Percentiles rank a stretch among this genome's conserved stretches.
Conservation (phyloP, 371 early-diverging fungal species). For the Sporodiniella umbellata region DNA sequence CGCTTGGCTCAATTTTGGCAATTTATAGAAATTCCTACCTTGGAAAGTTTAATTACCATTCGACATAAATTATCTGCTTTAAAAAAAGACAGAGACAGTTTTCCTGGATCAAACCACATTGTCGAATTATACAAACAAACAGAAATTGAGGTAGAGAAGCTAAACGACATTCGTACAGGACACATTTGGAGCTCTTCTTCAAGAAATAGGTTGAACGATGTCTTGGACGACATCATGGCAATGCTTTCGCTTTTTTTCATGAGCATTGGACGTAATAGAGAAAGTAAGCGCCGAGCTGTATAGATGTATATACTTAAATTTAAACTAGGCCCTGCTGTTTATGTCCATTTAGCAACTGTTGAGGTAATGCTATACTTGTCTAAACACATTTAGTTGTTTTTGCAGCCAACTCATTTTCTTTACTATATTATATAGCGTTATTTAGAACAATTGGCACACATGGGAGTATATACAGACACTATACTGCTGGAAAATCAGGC, state of each 20-base stretch:
- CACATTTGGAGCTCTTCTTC: conserved; percentile 32
- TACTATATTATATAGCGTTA: conserved; percentile 74
- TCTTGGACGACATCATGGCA: conserved; percentile 79
- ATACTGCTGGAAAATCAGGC: conserved; percentile 61
- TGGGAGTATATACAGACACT: conserved; percentile 65
- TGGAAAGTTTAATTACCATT: conserved; percentile 64
- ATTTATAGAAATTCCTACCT: conserved; percentile 63
- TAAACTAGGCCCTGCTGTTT: conserved; percentile 72
- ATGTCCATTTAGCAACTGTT: conserved; percentile 74
- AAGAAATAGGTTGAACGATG: conserved; percentile 68
- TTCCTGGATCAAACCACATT: conserved; percentile 57
- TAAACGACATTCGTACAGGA: conserved; percentile 49
- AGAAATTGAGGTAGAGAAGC: conserved; percentile 48
- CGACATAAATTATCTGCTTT: conserved; percentile 70
- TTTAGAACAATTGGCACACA: conserved; percentile 64
- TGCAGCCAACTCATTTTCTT: too few relatives aligned
- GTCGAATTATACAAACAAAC: conserved; percentile 62
- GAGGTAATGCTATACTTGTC: conserved; percentile 58
- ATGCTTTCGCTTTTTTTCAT: conserved; percentile 76
- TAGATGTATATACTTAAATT: too few relatives aligned
- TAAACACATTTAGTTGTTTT: too few relatives aligned
- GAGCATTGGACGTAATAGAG: conserved; percentile 74
- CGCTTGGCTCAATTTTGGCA: not conserved
- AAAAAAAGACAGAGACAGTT: conserved; percentile 69
- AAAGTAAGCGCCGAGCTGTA: too few relatives aligned